Evolutionary conservation across 2,329 filamentous ascomycete species (phyloP), one percentile per base, ranked within the genome.

Genomic region (Ceratocystis diversiconidia): DNA sequence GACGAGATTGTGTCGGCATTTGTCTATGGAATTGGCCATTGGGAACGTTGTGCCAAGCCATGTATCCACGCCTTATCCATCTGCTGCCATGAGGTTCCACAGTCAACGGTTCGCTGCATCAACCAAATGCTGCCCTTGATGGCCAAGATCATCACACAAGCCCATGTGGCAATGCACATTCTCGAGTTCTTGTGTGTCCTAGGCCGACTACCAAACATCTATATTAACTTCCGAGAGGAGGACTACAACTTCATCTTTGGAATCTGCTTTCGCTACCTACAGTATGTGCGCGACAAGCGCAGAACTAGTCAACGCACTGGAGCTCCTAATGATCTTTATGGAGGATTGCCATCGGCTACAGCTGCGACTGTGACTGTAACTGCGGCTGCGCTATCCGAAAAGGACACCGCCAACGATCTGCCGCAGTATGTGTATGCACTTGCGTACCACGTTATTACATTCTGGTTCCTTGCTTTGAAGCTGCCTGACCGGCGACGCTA

Each of bases 41-140:
- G 87, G 82, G 91, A 96, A 71, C 84, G 88, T 69, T 95, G 90
- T 65, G 90, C 91, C 22, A 94, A 92, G 72, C 89, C 86, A 68
- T 99, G 94, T 75, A 96, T 99, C 64, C 92, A 99, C 73, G 92
- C 92, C 0, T 79, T 99, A 22, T 92, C 91, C 0, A 88, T 99
- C 68, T 97, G 92, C 77, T 96, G 92, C 73, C 91, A 96, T 71
- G 94, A 99, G 74, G 82, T 96, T 30, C 92, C 94, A 2, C 81
- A 88, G 19, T 92, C 92, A 12, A 89, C 92, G 63, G 90, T 88
- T 72, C 95, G 92, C 73, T 87, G 86, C 22, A 80, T 97, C 68
- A 88, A 92, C 59, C 88, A 85, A 59, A 90, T 97, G 70, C 80
- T 99, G 65, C 88, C 92, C 71, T 92, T 90, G 73, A 95, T 99